A percentile compares a stretch with the other conserved stretches of the same genome.
Conservation (phyloP, 1,139 yeast species). For the Kodamaea fungicola region DNA sequence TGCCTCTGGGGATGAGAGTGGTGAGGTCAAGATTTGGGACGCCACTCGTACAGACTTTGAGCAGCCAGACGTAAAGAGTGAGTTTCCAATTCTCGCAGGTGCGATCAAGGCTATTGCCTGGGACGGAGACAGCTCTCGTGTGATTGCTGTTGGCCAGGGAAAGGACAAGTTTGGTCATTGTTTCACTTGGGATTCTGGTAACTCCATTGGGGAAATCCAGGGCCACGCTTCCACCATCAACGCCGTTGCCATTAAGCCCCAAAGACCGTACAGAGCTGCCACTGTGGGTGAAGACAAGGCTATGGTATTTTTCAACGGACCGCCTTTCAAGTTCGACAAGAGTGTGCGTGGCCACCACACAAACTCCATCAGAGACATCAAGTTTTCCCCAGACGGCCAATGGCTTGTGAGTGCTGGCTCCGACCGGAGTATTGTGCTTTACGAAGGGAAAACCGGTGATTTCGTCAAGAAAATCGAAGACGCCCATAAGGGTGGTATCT, state of each 20-base stretch:
- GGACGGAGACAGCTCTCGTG: slow-evolving; percentile 85
- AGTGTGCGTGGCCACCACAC: slow-evolving; percentile 73
- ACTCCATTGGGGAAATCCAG: slow-evolving; percentile 90
- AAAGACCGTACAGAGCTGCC: slow-evolving; percentile 89
- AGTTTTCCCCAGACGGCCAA: slow-evolving; percentile 76
- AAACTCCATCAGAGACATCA: slow-evolving; percentile 77
- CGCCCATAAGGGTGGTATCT: slow-evolving; percentile 77
- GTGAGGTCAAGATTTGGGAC: slow-evolving; percentile 89
- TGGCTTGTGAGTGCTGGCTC: slow-evolving; percentile 81
- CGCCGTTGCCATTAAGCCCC: slow-evolving; percentile 82
- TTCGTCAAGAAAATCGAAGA: slow-evolving; percentile 50
- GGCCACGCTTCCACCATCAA: slow-evolving; percentile 89
- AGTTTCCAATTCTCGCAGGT: slow-evolving; percentile 78
- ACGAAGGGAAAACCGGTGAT: slow-evolving; percentile 89
- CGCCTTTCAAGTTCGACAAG: slow-evolving; percentile 83
- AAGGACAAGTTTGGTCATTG: slow-evolving; percentile 90
- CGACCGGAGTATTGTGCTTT: slow-evolving; percentile 72
- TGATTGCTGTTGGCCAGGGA: slow-evolving; percentile 95
- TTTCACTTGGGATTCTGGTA: slow-evolving; percentile 91
- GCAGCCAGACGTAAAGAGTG: slow-evolving; percentile 70
- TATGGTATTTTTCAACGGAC: slow-evolving; percentile 83
- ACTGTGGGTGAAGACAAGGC: slow-evolving; percentile 89
- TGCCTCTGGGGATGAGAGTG: slow-evolving; percentile 90
- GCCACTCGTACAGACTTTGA: slow-evolving; percentile 35
- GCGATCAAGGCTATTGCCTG: slow-evolving; percentile 81